phyloP scores from a whole-genome alignment of 2,329 filamentous ascomycete species.

The Colletotrichum gloeosporioides region DNA sequence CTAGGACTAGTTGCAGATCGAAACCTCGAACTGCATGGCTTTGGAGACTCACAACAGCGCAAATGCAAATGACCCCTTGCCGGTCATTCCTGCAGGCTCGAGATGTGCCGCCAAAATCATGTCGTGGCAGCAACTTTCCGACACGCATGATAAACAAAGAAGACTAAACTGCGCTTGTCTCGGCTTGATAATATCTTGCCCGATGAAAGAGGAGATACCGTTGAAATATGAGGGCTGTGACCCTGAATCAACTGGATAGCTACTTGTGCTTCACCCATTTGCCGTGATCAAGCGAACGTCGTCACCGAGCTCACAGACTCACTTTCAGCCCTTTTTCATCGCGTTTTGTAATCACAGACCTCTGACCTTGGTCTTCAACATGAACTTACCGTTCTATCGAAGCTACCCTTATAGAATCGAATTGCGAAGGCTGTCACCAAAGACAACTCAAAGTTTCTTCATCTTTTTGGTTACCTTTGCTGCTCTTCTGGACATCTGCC shows the following conservation, averaged over 20 bases:
- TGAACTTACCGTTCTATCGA: rapidly evolving
- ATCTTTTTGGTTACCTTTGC: neutral
- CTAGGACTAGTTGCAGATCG: rapidly evolving
- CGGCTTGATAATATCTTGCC: neutral
- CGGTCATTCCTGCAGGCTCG: rapidly evolving
- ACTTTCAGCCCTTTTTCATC: rapidly evolving
- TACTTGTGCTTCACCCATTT: neutral
- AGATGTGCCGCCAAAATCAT: neutral
- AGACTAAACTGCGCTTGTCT: rapidly evolving
- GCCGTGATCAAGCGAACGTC: neutral
- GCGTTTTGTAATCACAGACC: neutral
- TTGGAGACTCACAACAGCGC: neutral
- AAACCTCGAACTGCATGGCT: rapidly evolving
- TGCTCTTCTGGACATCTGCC: neutral
- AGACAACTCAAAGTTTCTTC: neutral
- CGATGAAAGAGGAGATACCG: rapidly evolving
- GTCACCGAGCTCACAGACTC: rapidly evolving
- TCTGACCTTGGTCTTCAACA: rapidly evolving
- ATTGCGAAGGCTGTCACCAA: rapidly evolving
- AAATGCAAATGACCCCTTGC: neutral
- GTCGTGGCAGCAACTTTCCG: rapidly evolving
- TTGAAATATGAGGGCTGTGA: neutral
- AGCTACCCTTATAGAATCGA: neutral
- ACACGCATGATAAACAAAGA: neutral
- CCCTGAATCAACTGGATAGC: neutral